Evolutionary conservation across 208 protist species (phyloP), one percentile per base, ranked within the genome.

Genomic region (Leishmania tarentolae): DNA sequence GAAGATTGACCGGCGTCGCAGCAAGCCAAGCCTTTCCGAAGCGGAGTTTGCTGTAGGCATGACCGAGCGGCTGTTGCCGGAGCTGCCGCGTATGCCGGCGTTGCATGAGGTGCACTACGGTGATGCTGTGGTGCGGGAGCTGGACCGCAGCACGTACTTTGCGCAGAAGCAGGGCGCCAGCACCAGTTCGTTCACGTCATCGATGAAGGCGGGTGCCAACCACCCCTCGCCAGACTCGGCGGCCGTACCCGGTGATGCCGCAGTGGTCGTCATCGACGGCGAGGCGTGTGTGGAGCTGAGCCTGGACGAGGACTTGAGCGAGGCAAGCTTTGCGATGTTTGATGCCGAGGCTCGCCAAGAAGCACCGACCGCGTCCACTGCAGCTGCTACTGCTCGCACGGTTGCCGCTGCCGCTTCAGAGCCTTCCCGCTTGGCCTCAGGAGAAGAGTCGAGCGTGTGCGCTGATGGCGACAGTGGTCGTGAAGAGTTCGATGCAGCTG

Each of bases 31-130:
- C 24, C 68, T 97, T 0, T 61, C 83, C 7, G 92, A 96, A 46
- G 77, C 82, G 11, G 92, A 97, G 85, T 95, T 95, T 78, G 85
- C 88, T 35, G 88, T 90, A 2, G 93, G 94, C 3, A 89, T 96
- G 53, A 95, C 94, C 40, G 92, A 97, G 75, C 88, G 94, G 31
- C 81, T 97, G 3, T 88, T 95, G 76, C 91, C 91, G 2, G 88
- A 95, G 79, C 78, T 97, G 70, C 84, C 87, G 35, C 90, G 94
- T 40, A 83, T 96, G 69, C 66, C 91, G 0, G 89, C 88, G 47
- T 81, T 97, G 84, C 92, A 96, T 69, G 94, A 97, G 61, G 71
- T 96, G 46, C 94, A 97, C 85, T 96, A 94, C 76, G 88, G 93
- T 37, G 94, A 97, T 63, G 87, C 92, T 40, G 78, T 91, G 50